phyloP scores from a whole-genome alignment of 2,329 filamentous ascomycete species.

The Colletotrichum horii region DNA sequence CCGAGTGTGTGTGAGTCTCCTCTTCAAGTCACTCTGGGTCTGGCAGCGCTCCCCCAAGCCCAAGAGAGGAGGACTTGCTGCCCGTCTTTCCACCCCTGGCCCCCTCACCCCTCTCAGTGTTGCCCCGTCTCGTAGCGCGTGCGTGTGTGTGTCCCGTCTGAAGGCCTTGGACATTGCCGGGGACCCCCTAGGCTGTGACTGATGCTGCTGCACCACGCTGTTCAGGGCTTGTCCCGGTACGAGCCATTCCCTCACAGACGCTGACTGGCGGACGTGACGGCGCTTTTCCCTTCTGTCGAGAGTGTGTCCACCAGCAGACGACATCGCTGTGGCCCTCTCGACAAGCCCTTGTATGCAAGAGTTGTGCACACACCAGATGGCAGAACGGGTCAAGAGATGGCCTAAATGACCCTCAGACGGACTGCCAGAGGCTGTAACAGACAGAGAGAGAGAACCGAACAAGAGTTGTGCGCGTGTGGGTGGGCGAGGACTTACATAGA shows the following conservation, averaged over 20 bases:
- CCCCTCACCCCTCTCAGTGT: background rate
- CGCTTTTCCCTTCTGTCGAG: background rate
- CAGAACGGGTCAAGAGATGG: background rate
- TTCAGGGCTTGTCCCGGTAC: background rate
- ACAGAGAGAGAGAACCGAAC: background rate
- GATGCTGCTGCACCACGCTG: background rate
- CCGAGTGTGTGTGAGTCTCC: background rate
- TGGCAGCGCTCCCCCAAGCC: background rate
- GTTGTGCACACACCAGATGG: slow-evolving; percentile 4
- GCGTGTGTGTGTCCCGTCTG: background rate
- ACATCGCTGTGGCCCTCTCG: background rate
- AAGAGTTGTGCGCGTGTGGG: background rate
- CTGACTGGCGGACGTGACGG: background rate
- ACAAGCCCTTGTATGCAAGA: background rate
- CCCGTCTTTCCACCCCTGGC: background rate
- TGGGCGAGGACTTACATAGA: background rate
- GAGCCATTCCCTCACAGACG: background rate
- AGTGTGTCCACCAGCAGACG: background rate
- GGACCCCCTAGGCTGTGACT: background rate
- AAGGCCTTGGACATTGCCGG: background rate
- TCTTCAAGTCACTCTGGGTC: background rate
- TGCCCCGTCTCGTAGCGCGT: background rate
- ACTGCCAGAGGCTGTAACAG: background rate
- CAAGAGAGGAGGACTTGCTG: background rate
- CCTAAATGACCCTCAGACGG: background rate